Conservation (phyloP, 1,139 yeast genomes). For the Suhomyces kunorum region DNA sequence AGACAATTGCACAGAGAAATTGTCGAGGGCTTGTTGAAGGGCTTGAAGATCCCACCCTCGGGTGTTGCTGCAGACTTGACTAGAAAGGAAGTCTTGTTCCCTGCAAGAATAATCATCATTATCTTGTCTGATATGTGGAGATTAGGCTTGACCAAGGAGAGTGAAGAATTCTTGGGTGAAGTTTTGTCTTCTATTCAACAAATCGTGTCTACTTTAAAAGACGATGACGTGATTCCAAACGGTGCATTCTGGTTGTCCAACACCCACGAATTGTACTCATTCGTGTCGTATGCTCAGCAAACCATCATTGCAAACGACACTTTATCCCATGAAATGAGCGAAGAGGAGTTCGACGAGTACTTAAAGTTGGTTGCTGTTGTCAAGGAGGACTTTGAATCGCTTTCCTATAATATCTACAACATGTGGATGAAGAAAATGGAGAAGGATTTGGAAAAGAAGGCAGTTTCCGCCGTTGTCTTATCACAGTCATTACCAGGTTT, state of each 20-base stretch:
- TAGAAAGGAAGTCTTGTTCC: slow-evolving; percentile 91
- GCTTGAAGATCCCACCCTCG: slow-evolving; percentile 84
- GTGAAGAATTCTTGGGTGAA: slow-evolving; percentile 89
- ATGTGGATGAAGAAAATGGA: slow-evolving; percentile 98
- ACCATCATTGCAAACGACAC: slow-evolving; percentile 84
- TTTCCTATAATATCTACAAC: slow-evolving; percentile 91
- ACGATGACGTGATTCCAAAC: slow-evolving; percentile 84
- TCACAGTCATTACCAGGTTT: slow-evolving; percentile 97
- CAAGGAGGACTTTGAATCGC: slow-evolving; percentile 89
- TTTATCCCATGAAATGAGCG: slow-evolving; percentile 81
- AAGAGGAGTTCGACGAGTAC: slow-evolving; percentile 87
- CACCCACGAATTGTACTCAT: slow-evolving; percentile 92
- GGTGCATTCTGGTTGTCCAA: slow-evolving; percentile 99
- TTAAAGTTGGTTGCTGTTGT: slow-evolving; percentile 87
- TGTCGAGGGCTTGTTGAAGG: slow-evolving; percentile 82
- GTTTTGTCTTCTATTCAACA: slow-evolving; percentile 86
- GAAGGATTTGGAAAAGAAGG: slow-evolving; percentile 86
- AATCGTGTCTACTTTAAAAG: slow-evolving; percentile 67
- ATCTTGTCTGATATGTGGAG: slow-evolving; percentile 98
- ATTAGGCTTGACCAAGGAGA: slow-evolving; percentile 86
- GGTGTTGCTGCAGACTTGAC: slow-evolving; percentile 82
- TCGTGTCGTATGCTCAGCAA: slow-evolving; percentile 90
- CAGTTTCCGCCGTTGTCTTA: slow-evolving; percentile 88
- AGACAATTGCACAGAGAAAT: slow-evolving; percentile 80
- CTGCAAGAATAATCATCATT: slow-evolving; percentile 91